Evolutionary conservation across 169 alveolate species (phyloP), one percentile per base, ranked within the genome.

Genomic region (Cryptosporidium viatorum): DNA sequence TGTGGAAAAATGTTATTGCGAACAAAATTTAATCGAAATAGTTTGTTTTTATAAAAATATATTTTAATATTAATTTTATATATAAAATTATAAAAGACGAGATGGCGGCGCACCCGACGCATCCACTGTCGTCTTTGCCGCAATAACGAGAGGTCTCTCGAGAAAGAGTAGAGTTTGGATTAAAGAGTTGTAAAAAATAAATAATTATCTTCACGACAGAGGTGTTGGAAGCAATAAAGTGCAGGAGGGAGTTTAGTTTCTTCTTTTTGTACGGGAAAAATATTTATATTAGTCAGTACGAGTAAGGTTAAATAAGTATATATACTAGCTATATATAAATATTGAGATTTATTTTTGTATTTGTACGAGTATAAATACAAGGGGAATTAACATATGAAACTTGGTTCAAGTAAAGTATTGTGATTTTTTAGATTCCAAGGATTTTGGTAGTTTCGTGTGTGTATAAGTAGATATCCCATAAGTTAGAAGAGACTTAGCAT

Each of bases 401-500:
- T 73, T 73, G 86, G 86, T 73, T 73, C 86, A 80, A 67, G 89
- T 80, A 65, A 58, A 62, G 58, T 35, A 59, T 67, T 80, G 68
- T 62, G 59, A 62, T 80, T 59, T 65, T 50, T 80, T 80, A 80
- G 89, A 80, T 80, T 80, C 35, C 89, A 80, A 80, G 80, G 75
- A 80, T 62, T 80, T 59, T 80, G 89, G 89, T 80, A 80, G 89
- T 80, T 80, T 80, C 89, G 73, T 80, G 89, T 80, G 75, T 80
- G 73, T 62, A 80, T 80, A 80, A 80, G 89, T 80, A 80, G 89
- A 80, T 80, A 80, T 65, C 67, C 89, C 45, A 80, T 80, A 80
- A 80, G 89, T 80, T 73, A 80, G 89, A 80, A 80, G 89, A 80
- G 89, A 80, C 59, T 80, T 80, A 80, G 89, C 89, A 80, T 80